Base-by-base conservation (phyloP, 2,329 filamentous ascomycete genomes). In the Calonectria henricotiae region DNA sequence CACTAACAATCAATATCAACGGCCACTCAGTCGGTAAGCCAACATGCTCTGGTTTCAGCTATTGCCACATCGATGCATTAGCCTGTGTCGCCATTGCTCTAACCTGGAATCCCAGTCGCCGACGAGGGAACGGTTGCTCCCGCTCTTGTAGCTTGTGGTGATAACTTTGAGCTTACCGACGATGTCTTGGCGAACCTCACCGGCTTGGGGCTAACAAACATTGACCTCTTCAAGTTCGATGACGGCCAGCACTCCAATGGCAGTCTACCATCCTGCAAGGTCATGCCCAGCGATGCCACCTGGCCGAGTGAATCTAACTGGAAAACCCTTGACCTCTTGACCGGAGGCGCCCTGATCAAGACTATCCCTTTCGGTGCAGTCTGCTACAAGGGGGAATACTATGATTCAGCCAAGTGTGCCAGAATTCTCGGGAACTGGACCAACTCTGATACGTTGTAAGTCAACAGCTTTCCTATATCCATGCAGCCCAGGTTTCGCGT, bases 321-420 rank as follows among this genome's bases (percentile, higher is more conserved):
- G 81, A 73, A 76, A 9, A 58, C 82, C 15, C 81, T 84, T 37
- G 68, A 83, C 39, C 51, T 80, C 25, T 73, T 83, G 11, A 70
- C 49, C 5, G 79, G 77, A n/a, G 79, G 78, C n/a, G 76, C 75
- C 8, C 73, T 82, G 23, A 78, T 81, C 65, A 72, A 78, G 73
- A 80, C 80, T 0, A 73, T 79, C 3, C 81, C 80, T 0, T 67
- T 80, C 13, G 80, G 78, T 17, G 76, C 80, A 27, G 75, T 70
- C 3, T 83, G 80, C 69, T 82, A 81, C 62, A 54, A 69, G 6
- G 77, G 70, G 7, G 60, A 69, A 47, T 71, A 79, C 32, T 79
- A 79, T 63, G 74, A 82, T 62, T 76, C 73, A 15, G 72, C 69
- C 32, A 73, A 72, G 47, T 82, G 80, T 70, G 41, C 73, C 25